phyloP scores from a whole-genome alignment of 345 rosid genomes.

The Isatis tinctoria region DNA sequence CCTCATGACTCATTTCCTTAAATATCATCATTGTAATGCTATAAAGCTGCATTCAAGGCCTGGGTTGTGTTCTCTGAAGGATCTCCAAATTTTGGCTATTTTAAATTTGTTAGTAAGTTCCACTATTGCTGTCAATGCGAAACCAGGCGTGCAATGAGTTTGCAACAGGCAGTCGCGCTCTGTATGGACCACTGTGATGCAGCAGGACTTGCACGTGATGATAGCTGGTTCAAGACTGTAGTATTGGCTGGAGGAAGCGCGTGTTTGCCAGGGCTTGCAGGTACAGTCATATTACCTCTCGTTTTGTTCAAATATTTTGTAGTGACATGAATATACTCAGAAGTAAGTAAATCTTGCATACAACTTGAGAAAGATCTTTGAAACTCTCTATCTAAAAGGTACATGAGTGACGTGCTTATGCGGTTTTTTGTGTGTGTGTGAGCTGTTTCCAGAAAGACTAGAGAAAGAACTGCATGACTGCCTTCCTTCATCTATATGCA shows the following conservation, averaged over 20 bases:
- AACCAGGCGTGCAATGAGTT: constrained; percentile 71
- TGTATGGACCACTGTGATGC: constrained; percentile 92
- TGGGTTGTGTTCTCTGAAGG: not conserved
- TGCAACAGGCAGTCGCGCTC: constrained; percentile 83
- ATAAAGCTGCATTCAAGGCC: not conserved
- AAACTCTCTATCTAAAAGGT: not conserved
- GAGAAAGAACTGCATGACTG: constrained; percentile 64
- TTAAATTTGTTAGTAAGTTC: not conserved
- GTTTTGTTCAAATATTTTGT: not conserved
- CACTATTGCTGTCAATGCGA: not conserved
- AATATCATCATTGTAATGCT: too few species aligned
- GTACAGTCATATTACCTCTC: constrained; percentile 31
- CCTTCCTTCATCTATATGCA: constrained; percentile 50
- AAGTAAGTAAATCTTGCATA: not conserved
- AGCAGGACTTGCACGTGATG: constrained; percentile 59
- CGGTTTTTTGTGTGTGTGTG: not conserved
- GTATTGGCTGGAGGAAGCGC: constrained; percentile 80
- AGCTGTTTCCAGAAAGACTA: constrained; percentile 59
- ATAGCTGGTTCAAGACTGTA: constrained; percentile 88
- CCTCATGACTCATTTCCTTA: not conserved
- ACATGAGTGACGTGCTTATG: not conserved
- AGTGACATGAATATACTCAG: not conserved
- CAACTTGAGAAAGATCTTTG: not conserved
- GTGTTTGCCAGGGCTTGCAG: constrained; percentile 84
- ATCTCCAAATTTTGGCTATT: not conserved